Evolutionary conservation across 352 stramenopile species (phyloP).

Genomic region (Thraustochytrium sp.): DNA sequence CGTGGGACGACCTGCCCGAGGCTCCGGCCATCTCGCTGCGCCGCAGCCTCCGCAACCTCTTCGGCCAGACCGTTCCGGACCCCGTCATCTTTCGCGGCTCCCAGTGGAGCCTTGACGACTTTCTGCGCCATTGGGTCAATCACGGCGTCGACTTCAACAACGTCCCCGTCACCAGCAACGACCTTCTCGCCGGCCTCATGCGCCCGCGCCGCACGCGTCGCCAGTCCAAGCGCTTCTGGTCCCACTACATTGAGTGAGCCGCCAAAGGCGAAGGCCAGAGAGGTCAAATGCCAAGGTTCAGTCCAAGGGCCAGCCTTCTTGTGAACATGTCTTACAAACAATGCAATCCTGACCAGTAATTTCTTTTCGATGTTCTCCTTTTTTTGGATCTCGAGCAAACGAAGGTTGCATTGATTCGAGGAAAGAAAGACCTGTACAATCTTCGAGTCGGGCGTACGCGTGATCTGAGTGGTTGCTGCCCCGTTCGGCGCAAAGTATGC

Average conservation of each 20-base stretch:
- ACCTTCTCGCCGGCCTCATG: background rate
- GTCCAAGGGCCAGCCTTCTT: background rate
- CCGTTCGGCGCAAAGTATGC: no score
- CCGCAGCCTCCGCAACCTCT: background rate
- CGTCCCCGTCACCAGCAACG: background rate
- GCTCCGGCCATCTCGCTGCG: background rate
- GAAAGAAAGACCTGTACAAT: no score
- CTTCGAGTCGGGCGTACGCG: no score
- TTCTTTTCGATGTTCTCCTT: no score
- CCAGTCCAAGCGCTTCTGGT: background rate
- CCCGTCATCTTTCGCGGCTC: background rate
- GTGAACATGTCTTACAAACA: no score
- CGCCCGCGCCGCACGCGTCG: background rate
- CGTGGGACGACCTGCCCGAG: slow-evolving; percentile 6
- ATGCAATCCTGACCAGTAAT: no score
- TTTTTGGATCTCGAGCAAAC: no score
- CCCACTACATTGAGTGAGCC: slow-evolving; percentile 1
- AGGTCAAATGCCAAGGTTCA: background rate
- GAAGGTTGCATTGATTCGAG: no score
- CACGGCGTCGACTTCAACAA: slow-evolving; percentile 31
- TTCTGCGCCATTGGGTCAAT: slow-evolving; percentile 10
- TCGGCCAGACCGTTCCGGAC: background rate
- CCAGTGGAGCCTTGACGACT: background rate
- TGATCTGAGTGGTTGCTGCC: no score
- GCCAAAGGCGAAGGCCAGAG: background rate